phyloP scores from a whole-genome alignment of 148 eudicot species.

The Spergularia marina region DNA sequence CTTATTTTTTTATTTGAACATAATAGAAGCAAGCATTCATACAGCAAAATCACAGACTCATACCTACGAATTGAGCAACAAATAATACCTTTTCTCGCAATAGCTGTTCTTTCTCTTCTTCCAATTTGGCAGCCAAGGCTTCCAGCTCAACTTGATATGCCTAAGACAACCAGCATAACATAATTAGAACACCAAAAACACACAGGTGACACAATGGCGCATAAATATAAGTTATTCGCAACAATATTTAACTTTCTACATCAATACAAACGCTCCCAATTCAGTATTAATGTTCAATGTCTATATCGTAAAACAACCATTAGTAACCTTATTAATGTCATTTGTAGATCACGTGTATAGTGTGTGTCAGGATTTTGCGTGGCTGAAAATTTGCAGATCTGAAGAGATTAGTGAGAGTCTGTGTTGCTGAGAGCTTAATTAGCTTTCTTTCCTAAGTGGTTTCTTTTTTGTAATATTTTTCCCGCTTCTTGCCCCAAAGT shows the following conservation, averaged over 20 bases:
- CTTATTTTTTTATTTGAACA: not conserved
- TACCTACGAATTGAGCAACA: not conserved
- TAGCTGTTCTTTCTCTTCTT: conserved; percentile 74
- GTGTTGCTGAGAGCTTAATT: too few species aligned
- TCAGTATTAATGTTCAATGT: not conserved
- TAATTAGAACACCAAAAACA: conserved; percentile 8
- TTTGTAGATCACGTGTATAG: too few species aligned
- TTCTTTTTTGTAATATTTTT: too few species aligned
- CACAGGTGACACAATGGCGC: not conserved
- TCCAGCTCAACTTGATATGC: conserved; percentile 88
- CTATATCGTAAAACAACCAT: not conserved
- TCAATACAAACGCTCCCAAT: not conserved
- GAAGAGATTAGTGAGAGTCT: too few species aligned
- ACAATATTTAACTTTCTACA: not conserved
- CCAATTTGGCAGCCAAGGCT: conserved; percentile 70
- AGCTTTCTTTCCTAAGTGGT: too few species aligned
- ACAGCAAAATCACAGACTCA: not conserved
- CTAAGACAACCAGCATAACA: conserved; percentile 22
- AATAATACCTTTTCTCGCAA: conserved; percentile 63
- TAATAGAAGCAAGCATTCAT: not conserved
- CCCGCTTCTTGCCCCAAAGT: too few species aligned
- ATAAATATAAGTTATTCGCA: not conserved
- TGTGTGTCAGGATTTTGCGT: too few species aligned
- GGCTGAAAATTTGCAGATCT: too few species aligned
- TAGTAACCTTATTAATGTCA: not conserved